phyloP scores from a whole-genome alignment of 176 grass and related monocot species.

The Elymus sibiricus region DNA sequence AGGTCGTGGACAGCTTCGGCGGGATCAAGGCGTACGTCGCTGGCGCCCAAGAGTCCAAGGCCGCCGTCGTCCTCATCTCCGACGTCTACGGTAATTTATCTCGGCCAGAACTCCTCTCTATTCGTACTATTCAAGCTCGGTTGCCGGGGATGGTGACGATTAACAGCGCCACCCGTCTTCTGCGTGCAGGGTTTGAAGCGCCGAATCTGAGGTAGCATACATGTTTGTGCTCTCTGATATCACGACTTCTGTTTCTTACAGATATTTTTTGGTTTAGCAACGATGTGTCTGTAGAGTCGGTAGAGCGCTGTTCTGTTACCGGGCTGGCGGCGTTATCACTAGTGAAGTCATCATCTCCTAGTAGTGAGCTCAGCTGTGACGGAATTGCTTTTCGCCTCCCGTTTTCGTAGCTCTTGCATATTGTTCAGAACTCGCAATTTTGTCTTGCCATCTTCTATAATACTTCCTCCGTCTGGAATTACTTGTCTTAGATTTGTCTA shows the following conservation, averaged over 20 bases:
- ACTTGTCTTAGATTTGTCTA: no score
- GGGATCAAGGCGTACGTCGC: constrained; percentile 62
- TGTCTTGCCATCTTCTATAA: no score
- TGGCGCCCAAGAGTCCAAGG: constrained; percentile 38
- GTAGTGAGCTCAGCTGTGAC: neutral
- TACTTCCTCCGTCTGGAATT: no score
- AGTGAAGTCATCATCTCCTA: no score
- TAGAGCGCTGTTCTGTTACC: neutral
- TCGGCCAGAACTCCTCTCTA: neutral
- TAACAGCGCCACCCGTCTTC: neutral
- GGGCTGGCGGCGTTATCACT: neutral
- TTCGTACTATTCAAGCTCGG: no score
- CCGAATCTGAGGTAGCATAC: constrained; percentile 58
- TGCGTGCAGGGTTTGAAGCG: constrained; percentile 23
- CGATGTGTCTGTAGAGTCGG: neutral
- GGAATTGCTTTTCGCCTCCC: no score
- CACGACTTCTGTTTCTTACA: neutral
- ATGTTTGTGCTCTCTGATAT: neutral
- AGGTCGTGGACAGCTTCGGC: constrained; percentile 69
- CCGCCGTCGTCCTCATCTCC: constrained; percentile 65
- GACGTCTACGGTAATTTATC: constrained; percentile 56
- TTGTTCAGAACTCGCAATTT: no score
- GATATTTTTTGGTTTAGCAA: neutral
- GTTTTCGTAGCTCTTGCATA: no score
- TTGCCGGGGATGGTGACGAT: neutral